These are phyloP conservation scores for Streptanthus diversifolius DNA, from an alignment of 345 rosid species.

Conservation along the genomic window DNA sequence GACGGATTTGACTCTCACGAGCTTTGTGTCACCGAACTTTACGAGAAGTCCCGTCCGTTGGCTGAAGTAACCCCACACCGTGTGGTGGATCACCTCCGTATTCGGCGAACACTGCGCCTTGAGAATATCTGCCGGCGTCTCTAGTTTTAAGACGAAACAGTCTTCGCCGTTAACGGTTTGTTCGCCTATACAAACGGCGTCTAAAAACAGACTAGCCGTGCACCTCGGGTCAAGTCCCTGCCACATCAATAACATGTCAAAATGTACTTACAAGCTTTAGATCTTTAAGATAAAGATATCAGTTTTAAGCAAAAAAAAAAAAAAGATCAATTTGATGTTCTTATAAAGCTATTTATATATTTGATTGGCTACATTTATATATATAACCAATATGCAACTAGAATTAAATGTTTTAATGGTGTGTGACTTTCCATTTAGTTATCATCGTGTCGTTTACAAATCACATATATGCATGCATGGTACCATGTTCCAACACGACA, in stretches of 20 bases:
- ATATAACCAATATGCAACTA: neutral
- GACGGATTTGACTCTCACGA: constrained; percentile 56
- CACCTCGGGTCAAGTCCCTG: constrained; percentile 92
- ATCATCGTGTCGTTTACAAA: neutral
- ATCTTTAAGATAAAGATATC: neutral
- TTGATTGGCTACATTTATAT: neutral
- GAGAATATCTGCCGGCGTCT: constrained; percentile 46
- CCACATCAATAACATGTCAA: neutral
- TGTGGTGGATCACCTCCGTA: constrained; percentile 76
- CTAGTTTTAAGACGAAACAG: constrained; percentile 76
- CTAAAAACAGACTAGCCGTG: constrained; percentile 68
- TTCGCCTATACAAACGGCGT: constrained; percentile 71
- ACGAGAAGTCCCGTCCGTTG: constrained; percentile 74
- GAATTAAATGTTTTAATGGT: neutral
- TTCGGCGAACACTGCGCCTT: constrained; percentile 62
- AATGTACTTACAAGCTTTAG: neutral
- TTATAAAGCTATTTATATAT: too few relatives aligned
- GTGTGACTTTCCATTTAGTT: neutral
- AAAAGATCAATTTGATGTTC: too few relatives aligned
- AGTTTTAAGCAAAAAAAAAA: neutral
- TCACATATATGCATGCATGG: neutral
- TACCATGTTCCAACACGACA: neutral
- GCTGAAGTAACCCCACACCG: constrained; percentile 92
- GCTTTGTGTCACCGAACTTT: constrained; percentile 67
- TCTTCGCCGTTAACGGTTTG: constrained; percentile 47